Evolutionary conservation across 805 yeast genomes (phyloP).

Genomic region (Nakazawaea pomicola): DNA sequence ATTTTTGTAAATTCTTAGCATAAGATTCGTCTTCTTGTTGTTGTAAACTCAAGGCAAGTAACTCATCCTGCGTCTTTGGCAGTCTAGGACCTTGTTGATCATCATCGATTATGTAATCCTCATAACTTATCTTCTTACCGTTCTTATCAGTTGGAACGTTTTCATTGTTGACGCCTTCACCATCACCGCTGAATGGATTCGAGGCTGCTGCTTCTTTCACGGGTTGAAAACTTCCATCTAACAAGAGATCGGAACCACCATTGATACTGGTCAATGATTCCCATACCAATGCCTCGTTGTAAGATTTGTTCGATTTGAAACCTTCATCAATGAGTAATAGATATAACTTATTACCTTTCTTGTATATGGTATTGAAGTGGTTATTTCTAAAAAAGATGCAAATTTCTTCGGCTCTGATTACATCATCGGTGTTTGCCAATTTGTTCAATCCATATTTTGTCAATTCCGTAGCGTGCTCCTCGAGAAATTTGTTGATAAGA

Average conservation of each 20-base stretch:
- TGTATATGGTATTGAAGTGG: constrained; percentile 73
- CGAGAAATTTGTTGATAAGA: constrained; percentile 43
- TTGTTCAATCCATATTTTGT: constrained; percentile 59
- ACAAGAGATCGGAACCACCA: constrained; percentile 68
- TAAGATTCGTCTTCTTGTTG: constrained; percentile 26
- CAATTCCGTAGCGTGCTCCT: constrained; percentile 66
- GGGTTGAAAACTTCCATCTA: constrained; percentile 60
- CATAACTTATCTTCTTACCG: constrained; percentile 11
- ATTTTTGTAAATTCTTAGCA: constrained; percentile 23
- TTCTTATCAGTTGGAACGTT: background rate
- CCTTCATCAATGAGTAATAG: constrained; percentile 73
- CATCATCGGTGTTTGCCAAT: constrained; percentile 28
- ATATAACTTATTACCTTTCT: constrained; percentile 47
- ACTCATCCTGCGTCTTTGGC: constrained; percentile 19
- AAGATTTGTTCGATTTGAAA: constrained; percentile 26
- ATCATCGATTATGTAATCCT: constrained; percentile 16
- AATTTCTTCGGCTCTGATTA: constrained; percentile 47
- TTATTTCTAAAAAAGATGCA: constrained; percentile 84
- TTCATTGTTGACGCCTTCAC: no score
- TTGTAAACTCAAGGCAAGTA: constrained; percentile 26
- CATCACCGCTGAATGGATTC: constrained; percentile 5
- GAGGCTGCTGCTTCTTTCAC: constrained; percentile 15
- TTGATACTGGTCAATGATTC: constrained; percentile 62
- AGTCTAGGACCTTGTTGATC: constrained; percentile 23
- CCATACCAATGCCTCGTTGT: constrained; percentile 63